Conservation (phyloP, 202 grass and related monocot genomes). For the Saccharum hybrid region DNA sequence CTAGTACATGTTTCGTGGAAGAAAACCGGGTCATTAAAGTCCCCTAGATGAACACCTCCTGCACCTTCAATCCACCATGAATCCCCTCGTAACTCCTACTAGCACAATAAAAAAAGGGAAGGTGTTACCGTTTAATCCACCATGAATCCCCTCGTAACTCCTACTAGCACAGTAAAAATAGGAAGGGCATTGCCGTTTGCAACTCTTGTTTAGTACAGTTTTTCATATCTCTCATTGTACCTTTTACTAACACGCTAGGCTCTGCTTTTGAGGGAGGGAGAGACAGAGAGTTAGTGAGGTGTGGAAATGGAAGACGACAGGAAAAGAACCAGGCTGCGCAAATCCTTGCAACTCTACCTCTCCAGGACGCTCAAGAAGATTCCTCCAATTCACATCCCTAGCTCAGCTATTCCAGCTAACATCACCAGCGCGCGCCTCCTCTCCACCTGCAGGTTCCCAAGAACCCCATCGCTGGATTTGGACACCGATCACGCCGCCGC, state of each 20-base stretch:
- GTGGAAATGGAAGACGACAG: conserved; percentile 30
- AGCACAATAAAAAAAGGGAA: too few relatives aligned
- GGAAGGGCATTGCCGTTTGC: too few relatives aligned
- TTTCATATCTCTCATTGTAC: background rate
- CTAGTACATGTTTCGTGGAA: too few relatives aligned
- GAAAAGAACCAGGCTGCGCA: conserved; percentile 57
- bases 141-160: background rate
- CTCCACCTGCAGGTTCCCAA: conserved; percentile 63
- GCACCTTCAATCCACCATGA: background rate
- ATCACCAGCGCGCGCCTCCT: conserved; percentile 47
- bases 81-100: background rate
- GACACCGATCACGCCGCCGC: background rate
- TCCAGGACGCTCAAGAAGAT: conserved; percentile 76
- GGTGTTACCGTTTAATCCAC: too few relatives aligned
- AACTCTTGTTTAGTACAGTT: background rate
- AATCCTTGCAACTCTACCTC: conserved; percentile 59
- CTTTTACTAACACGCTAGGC: background rate
- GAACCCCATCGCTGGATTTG: conserved; percentile 52
- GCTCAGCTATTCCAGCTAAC: conserved; percentile 18
- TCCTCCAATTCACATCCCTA: conserved; percentile 51
- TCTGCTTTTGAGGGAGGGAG: background rate
- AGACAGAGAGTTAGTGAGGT: background rate
- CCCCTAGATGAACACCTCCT: background rate
- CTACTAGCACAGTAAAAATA: background rate
- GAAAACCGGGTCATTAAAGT: too few relatives aligned